These are phyloP conservation scores for Protomyces inouyei DNA, from an alignment of 1,139 yeast species.

Conservation along the genomic window DNA sequence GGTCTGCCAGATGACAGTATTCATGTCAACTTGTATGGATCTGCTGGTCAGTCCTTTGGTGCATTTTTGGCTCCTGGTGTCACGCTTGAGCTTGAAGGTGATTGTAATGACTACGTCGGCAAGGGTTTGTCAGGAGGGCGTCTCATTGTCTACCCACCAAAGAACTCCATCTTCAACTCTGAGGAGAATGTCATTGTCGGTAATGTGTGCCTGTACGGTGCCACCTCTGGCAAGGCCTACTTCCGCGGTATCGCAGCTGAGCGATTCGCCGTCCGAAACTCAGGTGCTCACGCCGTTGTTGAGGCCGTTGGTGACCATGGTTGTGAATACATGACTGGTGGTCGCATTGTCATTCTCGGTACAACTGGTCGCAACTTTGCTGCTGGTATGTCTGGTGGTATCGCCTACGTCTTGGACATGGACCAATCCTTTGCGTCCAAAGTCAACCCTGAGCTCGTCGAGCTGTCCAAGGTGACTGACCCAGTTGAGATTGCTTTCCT, in stretches of 20 bases:
- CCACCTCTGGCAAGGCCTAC: slow-evolving; percentile 90
- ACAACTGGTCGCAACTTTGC: slow-evolving; percentile 93
- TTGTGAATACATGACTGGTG: slow-evolving; percentile 99
- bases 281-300: slow-evolving; percentile 94
- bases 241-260: slow-evolving; percentile 98
- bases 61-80: slow-evolving; percentile 96
- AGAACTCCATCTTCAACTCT: slow-evolving; percentile 74
- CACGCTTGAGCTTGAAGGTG: slow-evolving; percentile 93
- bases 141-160: slow-evolving; percentile 85
- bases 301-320: slow-evolving; percentile 99
- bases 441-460: slow-evolving; percentile 79
- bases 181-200: slow-evolving; percentile 96
- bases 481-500: slow-evolving; percentile 92
- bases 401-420: slow-evolving; percentile 91
- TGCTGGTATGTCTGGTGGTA: slow-evolving; percentile 99
- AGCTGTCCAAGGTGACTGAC: slow-evolving; percentile 67
- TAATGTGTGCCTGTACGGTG: slow-evolving; percentile 96
- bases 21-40: slow-evolving; percentile 83
- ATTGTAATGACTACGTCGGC: slow-evolving; percentile 95
- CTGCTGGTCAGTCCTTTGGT: slow-evolving; percentile 98
- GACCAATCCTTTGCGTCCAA: slow-evolving; percentile 84
- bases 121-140: slow-evolving; percentile 97
- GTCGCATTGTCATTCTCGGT: slow-evolving; percentile 90
- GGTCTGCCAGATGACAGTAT: slow-evolving; percentile 95
- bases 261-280: slow-evolving; percentile 96